phyloP scores from a whole-genome alignment of 176 grass and related monocot species.

The Lolium multiflorum region DNA sequence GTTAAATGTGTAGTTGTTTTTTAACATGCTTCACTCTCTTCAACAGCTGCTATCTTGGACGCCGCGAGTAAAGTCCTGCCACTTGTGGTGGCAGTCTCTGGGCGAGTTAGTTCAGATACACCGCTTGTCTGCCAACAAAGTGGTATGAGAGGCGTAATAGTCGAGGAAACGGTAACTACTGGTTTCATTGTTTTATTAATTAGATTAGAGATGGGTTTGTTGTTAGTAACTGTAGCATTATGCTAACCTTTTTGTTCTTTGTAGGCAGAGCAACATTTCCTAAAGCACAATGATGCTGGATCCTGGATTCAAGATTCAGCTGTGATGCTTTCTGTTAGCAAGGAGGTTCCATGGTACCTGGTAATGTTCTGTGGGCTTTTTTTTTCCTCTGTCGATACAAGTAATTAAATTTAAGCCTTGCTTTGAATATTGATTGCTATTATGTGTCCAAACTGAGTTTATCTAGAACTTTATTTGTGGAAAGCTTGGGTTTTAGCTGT shows the following conservation, averaged over 20 bases:
- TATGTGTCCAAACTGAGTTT: slow-evolving; percentile 7
- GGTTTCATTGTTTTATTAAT: not conserved
- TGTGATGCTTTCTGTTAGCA: slow-evolving; percentile 79
- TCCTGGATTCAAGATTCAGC: slow-evolving; percentile 99
- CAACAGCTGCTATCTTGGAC: slow-evolving; percentile 76
- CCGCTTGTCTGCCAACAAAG: slow-evolving; percentile 93
- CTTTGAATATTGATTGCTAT: not conserved
- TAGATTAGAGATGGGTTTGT: not conserved
- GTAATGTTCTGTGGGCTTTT: slow-evolving; percentile 46
- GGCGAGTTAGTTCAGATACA: slow-evolving; percentile 85
- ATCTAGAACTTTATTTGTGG: not conserved
- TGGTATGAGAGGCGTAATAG: slow-evolving; percentile 88
- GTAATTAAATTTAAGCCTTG: slow-evolving; percentile 9
- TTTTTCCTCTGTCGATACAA: slow-evolving; percentile 27
- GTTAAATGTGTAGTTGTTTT: slow-evolving; percentile 13
- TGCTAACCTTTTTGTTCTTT: slow-evolving; percentile 28
- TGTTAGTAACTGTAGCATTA: slow-evolving; percentile 22
- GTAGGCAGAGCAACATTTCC: slow-evolving; percentile 94
- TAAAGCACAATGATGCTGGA: slow-evolving; percentile 96
- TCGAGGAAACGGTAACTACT: slow-evolving; percentile 80
- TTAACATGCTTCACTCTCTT: slow-evolving; percentile 17
- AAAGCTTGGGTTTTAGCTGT: not conserved
- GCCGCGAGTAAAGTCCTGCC: slow-evolving; percentile 85
- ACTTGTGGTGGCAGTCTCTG: slow-evolving; percentile 79
- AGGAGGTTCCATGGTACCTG: slow-evolving; percentile 97